Evolutionary conservation across 2,329 filamentous ascomycete genomes (phyloP).

Genomic region (Ceratocystiopsis minuta): DNA sequence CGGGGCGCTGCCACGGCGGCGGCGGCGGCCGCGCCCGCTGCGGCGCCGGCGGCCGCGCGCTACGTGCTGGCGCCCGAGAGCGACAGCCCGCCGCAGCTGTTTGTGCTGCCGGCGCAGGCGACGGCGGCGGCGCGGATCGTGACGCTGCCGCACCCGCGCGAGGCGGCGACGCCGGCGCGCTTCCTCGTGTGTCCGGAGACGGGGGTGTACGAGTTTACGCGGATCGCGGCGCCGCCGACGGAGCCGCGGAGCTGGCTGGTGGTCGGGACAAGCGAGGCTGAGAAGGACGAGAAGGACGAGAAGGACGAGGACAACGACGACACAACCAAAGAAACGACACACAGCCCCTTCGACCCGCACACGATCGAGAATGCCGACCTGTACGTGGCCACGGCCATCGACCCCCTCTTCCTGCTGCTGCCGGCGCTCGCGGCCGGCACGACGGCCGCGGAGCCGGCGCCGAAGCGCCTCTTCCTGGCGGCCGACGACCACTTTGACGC

Average conservation of each 20-base stretch:
- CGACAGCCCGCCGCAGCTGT: conserved; percentile 32
- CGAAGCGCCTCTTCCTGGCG: conserved; percentile 47
- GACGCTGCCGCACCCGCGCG: conserved; percentile 41
- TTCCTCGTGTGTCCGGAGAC: conserved; percentile 44
- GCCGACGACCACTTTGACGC: conserved; percentile 56
- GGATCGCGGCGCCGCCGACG: conserved; percentile 31
- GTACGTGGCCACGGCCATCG: conserved; percentile 68
- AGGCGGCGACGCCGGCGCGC: conserved; percentile 29
- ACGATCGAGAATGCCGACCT: conserved; percentile 52
- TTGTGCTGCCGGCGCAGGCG: conserved; percentile 41
- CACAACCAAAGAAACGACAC: conserved; percentile 9
- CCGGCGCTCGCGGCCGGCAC: conserved; percentile 42
- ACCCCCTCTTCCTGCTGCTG: conserved; percentile 68
- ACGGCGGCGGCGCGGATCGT: conserved; percentile 37
- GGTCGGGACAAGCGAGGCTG: conserved; percentile 16
- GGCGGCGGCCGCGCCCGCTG: conserved; percentile 11
- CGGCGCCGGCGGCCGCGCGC: conserved; percentile 17
- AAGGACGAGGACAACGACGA: not conserved
- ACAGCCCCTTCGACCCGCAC: conserved; percentile 15
- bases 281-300: not conserved
- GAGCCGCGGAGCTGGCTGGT: conserved; percentile 46
- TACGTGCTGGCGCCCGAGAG: conserved; percentile 23
- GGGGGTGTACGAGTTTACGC: conserved; percentile 48
- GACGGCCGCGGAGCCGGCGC: conserved; percentile 11
- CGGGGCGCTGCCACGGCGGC: conserved; percentile 17